phyloP scores from a whole-genome alignment of 139 green algal species.

The Chlorella sp. region DNA sequence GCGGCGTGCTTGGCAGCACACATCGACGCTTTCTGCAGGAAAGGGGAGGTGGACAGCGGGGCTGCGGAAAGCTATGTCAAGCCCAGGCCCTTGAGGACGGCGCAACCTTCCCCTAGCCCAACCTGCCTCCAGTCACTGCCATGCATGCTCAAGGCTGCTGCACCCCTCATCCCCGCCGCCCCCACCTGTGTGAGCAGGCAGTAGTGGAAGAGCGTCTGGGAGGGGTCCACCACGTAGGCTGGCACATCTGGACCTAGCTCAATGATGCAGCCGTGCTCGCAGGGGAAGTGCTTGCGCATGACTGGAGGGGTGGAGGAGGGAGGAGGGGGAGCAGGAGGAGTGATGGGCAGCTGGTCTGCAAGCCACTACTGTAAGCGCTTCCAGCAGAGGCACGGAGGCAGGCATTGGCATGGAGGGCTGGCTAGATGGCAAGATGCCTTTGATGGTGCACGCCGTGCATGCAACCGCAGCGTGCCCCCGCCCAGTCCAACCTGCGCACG shows the following conservation, averaged over 20 bases:
- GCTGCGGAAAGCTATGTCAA: not conserved
- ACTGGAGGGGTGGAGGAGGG: not conserved
- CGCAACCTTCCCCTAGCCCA: no score
- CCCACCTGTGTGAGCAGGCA: slow-evolving; percentile 41
- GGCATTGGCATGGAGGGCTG: no score
- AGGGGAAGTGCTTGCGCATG: slow-evolving; percentile 54
- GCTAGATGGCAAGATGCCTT: no score
- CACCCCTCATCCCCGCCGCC: no score
- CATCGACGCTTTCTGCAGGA: slow-evolving; percentile 30
- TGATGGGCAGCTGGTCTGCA: no score
- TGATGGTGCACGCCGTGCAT: no score
- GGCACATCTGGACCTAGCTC: slow-evolving; percentile 55
- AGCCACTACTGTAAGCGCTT: no score
- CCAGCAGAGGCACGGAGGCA: no score
- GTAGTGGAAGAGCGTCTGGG: slow-evolving; percentile 11
- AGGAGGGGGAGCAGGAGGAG: no score
- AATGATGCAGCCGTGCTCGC: slow-evolving; percentile 48
- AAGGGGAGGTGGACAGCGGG: not conserved
- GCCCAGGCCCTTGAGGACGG: no score
- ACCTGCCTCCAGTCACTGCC: no score
- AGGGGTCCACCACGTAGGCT: slow-evolving; percentile 50
- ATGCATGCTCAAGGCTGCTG: no score
- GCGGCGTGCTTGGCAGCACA: slow-evolving; percentile 37
- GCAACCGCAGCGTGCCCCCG: not conserved
- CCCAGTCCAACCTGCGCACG: slow-evolving; percentile 39